Evolutionary conservation across 345 rosid species (phyloP).

Genomic region (Odontarrhena argentea): DNA sequence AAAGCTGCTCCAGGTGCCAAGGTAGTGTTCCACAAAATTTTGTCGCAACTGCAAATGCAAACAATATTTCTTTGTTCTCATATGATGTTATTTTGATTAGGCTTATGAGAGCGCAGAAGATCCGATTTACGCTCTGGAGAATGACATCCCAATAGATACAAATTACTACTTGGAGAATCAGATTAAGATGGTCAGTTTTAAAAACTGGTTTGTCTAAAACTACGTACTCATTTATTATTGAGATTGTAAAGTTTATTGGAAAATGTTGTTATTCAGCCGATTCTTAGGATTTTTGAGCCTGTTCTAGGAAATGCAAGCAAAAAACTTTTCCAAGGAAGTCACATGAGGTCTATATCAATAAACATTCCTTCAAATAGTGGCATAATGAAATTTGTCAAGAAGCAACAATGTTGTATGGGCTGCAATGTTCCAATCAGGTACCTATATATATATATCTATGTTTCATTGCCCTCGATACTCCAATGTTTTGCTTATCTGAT

Average conservation of each 20-base stretch:
- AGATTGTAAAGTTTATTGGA: neutral
- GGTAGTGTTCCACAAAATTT: conserved; percentile 47
- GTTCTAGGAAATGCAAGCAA: conserved; percentile 90
- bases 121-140: conserved; percentile 89
- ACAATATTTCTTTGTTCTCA: neutral
- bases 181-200: conserved; percentile 77
- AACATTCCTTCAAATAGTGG: conserved; percentile 90
- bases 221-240: conserved; percentile 21
- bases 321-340: conserved; percentile 92
- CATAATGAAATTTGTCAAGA: conserved; percentile 93
- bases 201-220: conserved; percentile 11
- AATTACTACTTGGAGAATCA: conserved; percentile 94
- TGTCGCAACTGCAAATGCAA: neutral
- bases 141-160: conserved; percentile 92
- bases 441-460: neutral
- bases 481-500: neutral
- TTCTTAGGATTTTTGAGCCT: conserved; percentile 94
- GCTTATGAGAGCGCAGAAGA: conserved; percentile 97
- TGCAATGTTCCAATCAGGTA: conserved; percentile 86
- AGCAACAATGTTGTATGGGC: conserved; percentile 80
- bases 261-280: conserved; percentile 64
- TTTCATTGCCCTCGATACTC: neutral
- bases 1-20: conserved; percentile 98
- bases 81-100: conserved; percentile 46
- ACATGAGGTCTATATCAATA: conserved; percentile 89